Evolutionary conservation across 306 rosid species (phyloP).

Genomic region (Begonia masoniana): DNA sequence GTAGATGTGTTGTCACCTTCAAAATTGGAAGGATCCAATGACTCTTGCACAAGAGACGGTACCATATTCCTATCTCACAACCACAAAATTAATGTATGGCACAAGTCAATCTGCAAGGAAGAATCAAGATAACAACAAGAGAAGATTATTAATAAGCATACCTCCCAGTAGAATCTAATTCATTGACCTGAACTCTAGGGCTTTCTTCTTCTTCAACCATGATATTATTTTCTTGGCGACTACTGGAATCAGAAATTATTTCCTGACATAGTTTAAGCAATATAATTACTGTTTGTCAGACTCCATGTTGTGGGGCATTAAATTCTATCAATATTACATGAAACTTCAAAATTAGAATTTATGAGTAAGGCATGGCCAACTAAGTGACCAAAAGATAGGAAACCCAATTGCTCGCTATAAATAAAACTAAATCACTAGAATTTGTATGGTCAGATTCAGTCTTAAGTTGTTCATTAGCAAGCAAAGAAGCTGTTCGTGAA

Average conservation of each 20-base stretch:
- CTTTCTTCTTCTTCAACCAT: slow-evolving; percentile 27
- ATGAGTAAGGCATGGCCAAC: too few species aligned
- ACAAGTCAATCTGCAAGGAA: slow-evolving; percentile 7
- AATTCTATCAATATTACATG: too few species aligned
- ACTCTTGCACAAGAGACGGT: slow-evolving; percentile 19
- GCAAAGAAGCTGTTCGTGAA: too few species aligned
- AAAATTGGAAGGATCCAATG: slow-evolving; percentile 19
- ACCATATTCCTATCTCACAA: slow-evolving; percentile 32
- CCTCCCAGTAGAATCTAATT: slow-evolving; percentile 33
- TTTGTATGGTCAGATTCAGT: too few species aligned
- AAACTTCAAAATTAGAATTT: too few species aligned
- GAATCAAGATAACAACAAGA: slow-evolving; percentile 3
- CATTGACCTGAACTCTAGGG: slow-evolving; percentile 22
- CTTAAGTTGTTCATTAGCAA: too few species aligned
- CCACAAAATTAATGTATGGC: slow-evolving; percentile 7
- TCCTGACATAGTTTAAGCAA: slow-evolving; percentile 30
- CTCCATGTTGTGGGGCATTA: too few species aligned
- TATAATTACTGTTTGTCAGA: too few species aligned
- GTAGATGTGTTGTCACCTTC: slow-evolving; percentile 22
- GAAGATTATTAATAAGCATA: slow-evolving; percentile 9
- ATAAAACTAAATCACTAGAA: too few species aligned
- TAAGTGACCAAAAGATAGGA: too few species aligned
- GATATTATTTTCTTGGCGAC: slow-evolving; percentile 36
- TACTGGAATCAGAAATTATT: slow-evolving; percentile 35
- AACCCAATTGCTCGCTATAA: too few species aligned